Percentiles rank a stretch among this genome's conserved stretches.
phyloP scores from a whole-genome alignment of 73 alveolate genomes.

The Stentor roeselii region DNA sequence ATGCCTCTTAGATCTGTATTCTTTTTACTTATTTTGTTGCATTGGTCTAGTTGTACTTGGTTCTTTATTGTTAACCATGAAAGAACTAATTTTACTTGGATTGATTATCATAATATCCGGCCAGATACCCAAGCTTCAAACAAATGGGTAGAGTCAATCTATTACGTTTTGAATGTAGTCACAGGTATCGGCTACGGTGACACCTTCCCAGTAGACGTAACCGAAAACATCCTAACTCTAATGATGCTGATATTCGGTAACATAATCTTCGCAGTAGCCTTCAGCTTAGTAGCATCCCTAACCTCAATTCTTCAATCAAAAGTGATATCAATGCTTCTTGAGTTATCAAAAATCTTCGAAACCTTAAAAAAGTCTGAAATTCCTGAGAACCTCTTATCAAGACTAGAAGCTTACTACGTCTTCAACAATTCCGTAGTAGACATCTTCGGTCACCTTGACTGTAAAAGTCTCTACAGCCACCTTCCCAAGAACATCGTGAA shows the following conservation, averaged over 20 bases:
- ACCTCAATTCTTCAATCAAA: neutral
- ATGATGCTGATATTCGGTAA: slow-evolving; percentile 52
- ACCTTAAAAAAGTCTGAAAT: neutral
- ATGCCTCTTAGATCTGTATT: neutral
- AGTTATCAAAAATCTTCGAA: neutral
- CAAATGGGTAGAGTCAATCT: slow-evolving; percentile 33
- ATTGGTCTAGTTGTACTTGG: slow-evolving; percentile 61
- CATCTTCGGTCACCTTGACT: neutral
- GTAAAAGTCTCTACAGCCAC: neutral
- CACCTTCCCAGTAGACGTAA: slow-evolving; percentile 38
- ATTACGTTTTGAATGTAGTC: slow-evolving; percentile 45
- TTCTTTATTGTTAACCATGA: slow-evolving; percentile 30
- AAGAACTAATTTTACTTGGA: slow-evolving; percentile 38
- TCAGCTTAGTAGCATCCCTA: slow-evolving; percentile 54
- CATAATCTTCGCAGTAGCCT: slow-evolving; percentile 59
- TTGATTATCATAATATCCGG: slow-evolving; percentile 4
- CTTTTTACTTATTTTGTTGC: slow-evolving; percentile 37
- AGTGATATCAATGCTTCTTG: neutral
- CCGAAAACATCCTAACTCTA: slow-evolving; percentile 42
- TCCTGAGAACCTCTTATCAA: neutral
- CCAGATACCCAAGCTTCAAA: neutral
- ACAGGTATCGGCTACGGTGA: slow-evolving; percentile 52
- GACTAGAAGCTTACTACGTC: neutral
- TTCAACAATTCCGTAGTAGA: neutral
- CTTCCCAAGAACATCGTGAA: slow-evolving; percentile 19